Evolutionary conservation across 345 rosid genomes (phyloP), one percentile per base, ranked within the genome.

Genomic region (Nasturtium officinale): DNA sequence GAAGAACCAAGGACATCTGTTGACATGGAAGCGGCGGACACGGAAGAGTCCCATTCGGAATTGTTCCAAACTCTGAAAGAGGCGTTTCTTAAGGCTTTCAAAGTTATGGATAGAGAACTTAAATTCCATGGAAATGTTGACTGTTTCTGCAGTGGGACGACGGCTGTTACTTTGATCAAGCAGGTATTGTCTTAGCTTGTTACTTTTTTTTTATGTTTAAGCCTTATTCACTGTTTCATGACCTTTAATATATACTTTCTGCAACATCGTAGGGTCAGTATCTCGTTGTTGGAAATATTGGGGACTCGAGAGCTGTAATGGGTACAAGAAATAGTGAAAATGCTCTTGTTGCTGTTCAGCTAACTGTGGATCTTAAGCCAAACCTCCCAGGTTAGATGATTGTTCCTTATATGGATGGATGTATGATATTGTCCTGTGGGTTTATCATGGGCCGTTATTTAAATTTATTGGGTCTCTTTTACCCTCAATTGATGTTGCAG

Each of bases 341-440:
- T 64, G 82, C 80, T 70, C 90, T 96, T 53, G 33, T 80, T 79
- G 91, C 99, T 15, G 88, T 96, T 75, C 99, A 96, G 80, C 79
- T 96, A 82, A 96, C 99, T 48, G 90, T 92, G 37, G 99, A 96
- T 86, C 98, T 96, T 52, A 96, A 96, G 72, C 99, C 99, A 50
- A 90, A 85, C 79, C 96, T 96, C 80, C 99, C 98, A 83, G 98
- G 99, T 65, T 77, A 10, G 21, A 46, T 55, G 21, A 52, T 26
- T 33, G 40, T 25, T 53, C 51, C 33, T 53, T 52, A n/a, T 32
- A 2, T 17, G 28, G 16, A 2, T 17, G 28, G 16, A 32, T 57
- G 63, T 35, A 58, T 73, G 61, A 67, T 59, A 55, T 15, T 59
- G 20, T 29, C 37, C 33, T 38, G 40, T 58, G 46, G 7, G 32